These are phyloP conservation scores for Cyberlindnera mrakii DNA, from an alignment of 805 yeast species.

Conservation along the genomic window DNA sequence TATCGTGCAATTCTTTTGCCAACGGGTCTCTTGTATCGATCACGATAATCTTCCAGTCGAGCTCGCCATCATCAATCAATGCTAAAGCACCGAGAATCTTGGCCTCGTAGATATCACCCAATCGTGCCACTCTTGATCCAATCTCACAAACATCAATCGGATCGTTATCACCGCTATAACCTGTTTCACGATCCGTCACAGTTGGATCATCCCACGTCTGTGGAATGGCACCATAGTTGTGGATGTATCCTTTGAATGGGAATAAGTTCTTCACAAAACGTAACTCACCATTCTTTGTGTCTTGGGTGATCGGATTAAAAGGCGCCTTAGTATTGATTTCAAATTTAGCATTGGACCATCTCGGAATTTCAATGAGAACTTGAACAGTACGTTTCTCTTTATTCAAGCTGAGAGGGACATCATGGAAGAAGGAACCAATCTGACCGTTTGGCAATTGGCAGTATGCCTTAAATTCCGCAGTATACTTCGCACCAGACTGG, in stretches of 20 bases:
- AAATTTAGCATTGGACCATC: constrained; percentile 81
- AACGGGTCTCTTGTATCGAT: constrained; percentile 64
- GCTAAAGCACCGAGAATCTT: constrained; percentile 75
- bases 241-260: constrained; percentile 81
- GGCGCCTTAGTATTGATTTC: constrained; percentile 56
- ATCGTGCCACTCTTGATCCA: constrained; percentile 37
- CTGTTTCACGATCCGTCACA: constrained; percentile 34
- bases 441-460: constrained; percentile 75
- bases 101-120: constrained; percentile 62
- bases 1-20: constrained; percentile 51
- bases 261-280: constrained; percentile 74
- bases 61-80: constrained; percentile 86
- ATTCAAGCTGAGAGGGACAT: constrained; percentile 53
- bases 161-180: constrained; percentile 79
- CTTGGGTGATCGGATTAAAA: constrained; percentile 79
- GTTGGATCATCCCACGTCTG: constrained; percentile 99
- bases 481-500: constrained; percentile 92
- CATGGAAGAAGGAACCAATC: constrained; percentile 87
- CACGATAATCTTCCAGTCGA: constrained; percentile 88
- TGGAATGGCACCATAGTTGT: constrained; percentile 84
- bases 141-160: constrained; percentile 94
- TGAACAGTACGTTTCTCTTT: constrained; percentile 38
- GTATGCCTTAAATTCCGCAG: constrained; percentile 88
- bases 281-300: constrained; percentile 65
- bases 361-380: constrained; percentile 72